Percentiles rank a stretch among this genome's conserved stretches.
phyloP scores from a whole-genome alignment of 2,329 filamentous ascomycete species.

The Penicillium sp. region DNA sequence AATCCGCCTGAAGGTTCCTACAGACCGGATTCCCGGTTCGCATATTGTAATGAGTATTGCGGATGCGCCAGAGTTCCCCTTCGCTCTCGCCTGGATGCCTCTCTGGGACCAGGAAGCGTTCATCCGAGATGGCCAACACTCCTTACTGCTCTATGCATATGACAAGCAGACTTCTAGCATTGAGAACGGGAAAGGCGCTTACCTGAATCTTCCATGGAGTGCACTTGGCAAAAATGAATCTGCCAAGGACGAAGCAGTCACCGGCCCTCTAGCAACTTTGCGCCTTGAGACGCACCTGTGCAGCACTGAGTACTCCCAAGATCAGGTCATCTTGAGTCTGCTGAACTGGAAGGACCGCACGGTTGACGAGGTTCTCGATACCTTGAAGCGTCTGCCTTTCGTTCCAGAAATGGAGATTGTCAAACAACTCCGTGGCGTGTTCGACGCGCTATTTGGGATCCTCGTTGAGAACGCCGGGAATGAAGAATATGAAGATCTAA shows the following conservation, averaged over 20 bases:
- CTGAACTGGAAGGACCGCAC: slow-evolving; percentile 78
- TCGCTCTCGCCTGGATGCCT: slow-evolving; percentile 87
- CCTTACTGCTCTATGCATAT: slow-evolving; percentile 77
- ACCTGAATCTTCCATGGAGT: slow-evolving; percentile 77
- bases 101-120: slow-evolving; percentile 92
- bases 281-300: slow-evolving; percentile 79
- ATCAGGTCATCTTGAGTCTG: slow-evolving; percentile 75
- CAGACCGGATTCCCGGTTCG: slow-evolving; percentile 71
- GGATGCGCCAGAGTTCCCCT: slow-evolving; percentile 79
- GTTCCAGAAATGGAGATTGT: slow-evolving; percentile 97
- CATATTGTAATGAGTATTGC: slow-evolving; percentile 88
- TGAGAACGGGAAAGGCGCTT: slow-evolving; percentile 72
- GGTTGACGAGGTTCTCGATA: slow-evolving; percentile 63
- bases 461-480: slow-evolving; percentile 86
- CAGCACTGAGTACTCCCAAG: slow-evolving; percentile 91
- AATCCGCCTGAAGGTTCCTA: slow-evolving; percentile 70
- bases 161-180: slow-evolving; percentile 80
- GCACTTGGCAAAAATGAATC: slow-evolving; percentile 61
- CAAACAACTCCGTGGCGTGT: slow-evolving; percentile 81
- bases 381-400: slow-evolving; percentile 80
- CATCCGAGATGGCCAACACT: slow-evolving; percentile 75
- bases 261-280: slow-evolving; percentile 73
- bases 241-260: slow-evolving; percentile 66
- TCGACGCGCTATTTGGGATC: slow-evolving; percentile 86
- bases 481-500: slow-evolving; percentile 84